Conservation (phyloP, 2,329 filamentous ascomycete genomes). For the Pestalotiopsis sp. region DNA sequence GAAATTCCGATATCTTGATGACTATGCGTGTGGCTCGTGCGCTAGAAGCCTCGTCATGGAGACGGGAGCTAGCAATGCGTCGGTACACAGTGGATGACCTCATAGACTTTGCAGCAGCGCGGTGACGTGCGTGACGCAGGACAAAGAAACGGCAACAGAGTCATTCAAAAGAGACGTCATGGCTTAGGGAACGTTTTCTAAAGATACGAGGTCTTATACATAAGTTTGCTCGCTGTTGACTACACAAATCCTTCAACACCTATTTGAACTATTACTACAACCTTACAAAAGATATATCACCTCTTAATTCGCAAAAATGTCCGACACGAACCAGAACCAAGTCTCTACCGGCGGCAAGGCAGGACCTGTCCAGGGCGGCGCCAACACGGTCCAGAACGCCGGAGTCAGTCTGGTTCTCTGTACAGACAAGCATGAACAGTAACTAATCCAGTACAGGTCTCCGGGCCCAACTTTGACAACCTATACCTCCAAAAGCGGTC, state of each 20-base stretch:
- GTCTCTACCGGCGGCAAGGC: neutral
- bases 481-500: constrained; percentile 8
- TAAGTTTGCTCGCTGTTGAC: neutral
- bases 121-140: neutral
- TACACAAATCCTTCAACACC: neutral
- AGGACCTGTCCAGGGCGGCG: neutral
- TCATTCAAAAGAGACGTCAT: neutral
- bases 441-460: neutral
- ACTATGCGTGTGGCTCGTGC: neutral
- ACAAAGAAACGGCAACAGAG: neutral
- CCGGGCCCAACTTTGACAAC: constrained; percentile 4
- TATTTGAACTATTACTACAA: neutral
- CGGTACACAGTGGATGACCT: neutral
- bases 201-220: neutral
- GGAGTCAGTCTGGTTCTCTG: neutral
- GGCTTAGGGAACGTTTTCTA: neutral
- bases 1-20: neutral
- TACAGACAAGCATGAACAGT: neutral
- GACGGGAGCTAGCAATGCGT: neutral
- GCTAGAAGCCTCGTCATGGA: neutral
- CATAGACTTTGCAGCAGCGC: neutral
- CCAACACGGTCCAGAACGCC: neutral
- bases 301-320: neutral
- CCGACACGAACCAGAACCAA: neutral
- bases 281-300: too few species aligned